A percentile compares a stretch with the other conserved stretches of the same genome.
Conservation (phyloP, 129 eudicot genomes). For the Saussurea involucrata region DNA sequence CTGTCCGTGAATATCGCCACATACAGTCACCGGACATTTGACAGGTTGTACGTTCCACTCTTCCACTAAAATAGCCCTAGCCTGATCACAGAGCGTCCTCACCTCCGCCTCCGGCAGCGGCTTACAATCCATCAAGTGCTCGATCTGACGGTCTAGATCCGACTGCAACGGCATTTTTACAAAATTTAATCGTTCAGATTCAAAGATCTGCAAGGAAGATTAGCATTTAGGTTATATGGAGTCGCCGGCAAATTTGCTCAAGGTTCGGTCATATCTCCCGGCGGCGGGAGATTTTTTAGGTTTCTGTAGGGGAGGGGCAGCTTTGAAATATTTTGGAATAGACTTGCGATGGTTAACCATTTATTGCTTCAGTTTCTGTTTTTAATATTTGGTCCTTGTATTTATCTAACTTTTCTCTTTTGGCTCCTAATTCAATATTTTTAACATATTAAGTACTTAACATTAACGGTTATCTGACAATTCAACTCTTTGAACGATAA, state of each 20-base stretch:
- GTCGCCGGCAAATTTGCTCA: slow-evolving; percentile 23
- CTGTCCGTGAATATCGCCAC: slow-evolving; percentile 47
- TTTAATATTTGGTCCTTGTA: slow-evolving; percentile 4
- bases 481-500: no score
- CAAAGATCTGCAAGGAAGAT: slow-evolving; percentile 9
- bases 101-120: slow-evolving; percentile 51
- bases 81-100: slow-evolving; percentile 48
- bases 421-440: not conserved
- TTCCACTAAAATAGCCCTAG: slow-evolving; percentile 42
- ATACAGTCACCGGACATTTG: slow-evolving; percentile 48
- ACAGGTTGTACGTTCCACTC: slow-evolving; percentile 56
- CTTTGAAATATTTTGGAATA: slow-evolving; percentile 24
- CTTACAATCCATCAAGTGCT: slow-evolving; percentile 51
- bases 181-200: not conserved
- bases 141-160: slow-evolving; percentile 64
- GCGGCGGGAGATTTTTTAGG: slow-evolving; percentile 34
- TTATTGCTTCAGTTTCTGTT: not conserved
- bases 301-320: slow-evolving; percentile 13
- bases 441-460: not conserved
- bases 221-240: slow-evolving; percentile 4
- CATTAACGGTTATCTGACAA: no score
- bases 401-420: slow-evolving; percentile 3
- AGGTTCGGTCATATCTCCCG: slow-evolving; percentile 32
- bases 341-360: slow-evolving; percentile 20
- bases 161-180: slow-evolving; percentile 47